Evolutionary conservation across 2,329 filamentous ascomycete species (phyloP).

Genomic region (Aureobasidium leucospermi): DNA sequence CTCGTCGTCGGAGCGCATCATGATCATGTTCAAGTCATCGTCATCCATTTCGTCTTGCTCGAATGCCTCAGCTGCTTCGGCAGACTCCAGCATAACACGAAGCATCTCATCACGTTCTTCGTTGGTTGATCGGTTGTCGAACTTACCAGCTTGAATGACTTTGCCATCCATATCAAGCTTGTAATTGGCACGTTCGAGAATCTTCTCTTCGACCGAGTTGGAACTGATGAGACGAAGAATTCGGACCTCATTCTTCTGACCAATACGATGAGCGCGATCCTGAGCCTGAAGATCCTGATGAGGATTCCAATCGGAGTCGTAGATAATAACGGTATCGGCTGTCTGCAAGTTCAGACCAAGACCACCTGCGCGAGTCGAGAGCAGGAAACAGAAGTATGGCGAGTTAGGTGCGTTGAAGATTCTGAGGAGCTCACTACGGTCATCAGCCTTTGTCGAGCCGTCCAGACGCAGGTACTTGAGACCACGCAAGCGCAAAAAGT

Average conservation of each 20-base stretch:
- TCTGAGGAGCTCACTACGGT: conserved; percentile 82
- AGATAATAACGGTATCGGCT: conserved; percentile 98
- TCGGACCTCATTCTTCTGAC: conserved; percentile 98
- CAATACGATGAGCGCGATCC: conserved; percentile 99
- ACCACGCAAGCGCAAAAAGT: conserved; percentile 79
- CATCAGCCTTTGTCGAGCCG: conserved; percentile 94
- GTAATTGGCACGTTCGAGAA: conserved; percentile 90
- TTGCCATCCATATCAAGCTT: conserved; percentile 99
- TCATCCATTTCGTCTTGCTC: conserved; percentile 98
- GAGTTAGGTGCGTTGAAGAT: conserved; percentile 86
- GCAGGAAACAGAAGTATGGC: conserved; percentile 92
- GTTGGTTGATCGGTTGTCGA: conserved; percentile 98
- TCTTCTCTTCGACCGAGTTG: conserved; percentile 97
- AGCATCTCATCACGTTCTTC: conserved; percentile 97
- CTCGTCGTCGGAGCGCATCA: conserved; percentile 82
- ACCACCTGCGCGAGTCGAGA: conserved; percentile 98
- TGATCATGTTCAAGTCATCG: conserved; percentile 89
- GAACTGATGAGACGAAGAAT: conserved; percentile 93
- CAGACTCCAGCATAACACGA: conserved; percentile 81
- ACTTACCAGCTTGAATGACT: conserved; percentile 97
- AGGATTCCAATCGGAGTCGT: conserved; percentile 99
- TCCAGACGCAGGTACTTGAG: conserved; percentile 87
- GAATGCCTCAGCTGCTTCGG: conserved; percentile 59
- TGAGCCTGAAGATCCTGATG: conserved; percentile 98
- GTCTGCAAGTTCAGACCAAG: conserved; percentile 95